A percentile compares a stretch with the other conserved stretches of the same genome.
Evolutionary conservation across 2,329 filamentous ascomycete genomes (phyloP).

Genomic region (Cylindrodendrum hubeiense): DNA sequence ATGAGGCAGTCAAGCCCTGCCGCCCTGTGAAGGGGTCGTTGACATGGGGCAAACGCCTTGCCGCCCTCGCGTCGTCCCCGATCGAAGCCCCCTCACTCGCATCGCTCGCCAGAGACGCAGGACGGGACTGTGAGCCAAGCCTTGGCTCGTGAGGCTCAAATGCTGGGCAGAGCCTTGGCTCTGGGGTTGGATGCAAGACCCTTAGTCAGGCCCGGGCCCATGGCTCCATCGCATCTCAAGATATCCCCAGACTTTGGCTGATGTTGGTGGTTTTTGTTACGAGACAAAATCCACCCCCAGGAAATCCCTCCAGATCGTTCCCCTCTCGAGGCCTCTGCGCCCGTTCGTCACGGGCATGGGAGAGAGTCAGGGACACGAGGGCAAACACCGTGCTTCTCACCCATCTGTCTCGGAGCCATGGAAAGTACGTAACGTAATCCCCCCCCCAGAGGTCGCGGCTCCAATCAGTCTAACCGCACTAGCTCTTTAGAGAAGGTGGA

Average conservation of each 20-base stretch:
- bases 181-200: constrained; percentile 16
- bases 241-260: constrained; percentile 25
- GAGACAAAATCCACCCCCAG: constrained; percentile 30
- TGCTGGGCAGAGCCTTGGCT: constrained; percentile 4
- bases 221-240: constrained; percentile 25
- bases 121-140: constrained; percentile 3
- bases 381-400: neutral
- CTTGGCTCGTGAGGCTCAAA: constrained; percentile 27
- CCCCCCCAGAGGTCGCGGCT: constrained; percentile 4
- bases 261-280: constrained; percentile 19
- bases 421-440: constrained; percentile 7
- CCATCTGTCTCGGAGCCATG: neutral
- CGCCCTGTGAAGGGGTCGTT: constrained; percentile 2
- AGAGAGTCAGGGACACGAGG: too few species aligned
- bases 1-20: constrained; percentile 4
- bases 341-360: neutral
- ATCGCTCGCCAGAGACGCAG: neutral
- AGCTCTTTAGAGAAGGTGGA: constrained; percentile 23
- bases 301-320: constrained; percentile 10
- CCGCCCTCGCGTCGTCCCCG: neutral
- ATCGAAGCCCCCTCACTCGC: neutral
- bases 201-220: constrained; percentile 4
- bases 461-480: constrained; percentile 13
- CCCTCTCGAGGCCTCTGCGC: neutral
- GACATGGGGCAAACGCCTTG: neutral